Conservation (phyloP, 2,329 filamentous ascomycete genomes). For the Ophiostoma tasmaniense region DNA sequence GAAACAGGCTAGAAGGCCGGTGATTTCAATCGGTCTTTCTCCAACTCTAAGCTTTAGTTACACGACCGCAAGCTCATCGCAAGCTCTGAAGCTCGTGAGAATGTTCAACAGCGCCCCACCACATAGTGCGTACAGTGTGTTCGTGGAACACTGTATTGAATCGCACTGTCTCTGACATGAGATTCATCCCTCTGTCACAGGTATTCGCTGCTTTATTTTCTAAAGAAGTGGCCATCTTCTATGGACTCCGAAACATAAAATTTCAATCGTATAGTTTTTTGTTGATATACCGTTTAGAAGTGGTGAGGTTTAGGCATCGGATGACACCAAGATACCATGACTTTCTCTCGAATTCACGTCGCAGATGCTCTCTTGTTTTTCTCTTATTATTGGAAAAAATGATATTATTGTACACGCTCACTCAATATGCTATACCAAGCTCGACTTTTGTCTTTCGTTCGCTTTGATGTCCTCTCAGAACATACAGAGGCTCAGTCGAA, state of each 20-base stretch:
- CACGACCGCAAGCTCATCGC: background rate
- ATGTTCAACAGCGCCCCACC: background rate
- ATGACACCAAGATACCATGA: too few relatives aligned
- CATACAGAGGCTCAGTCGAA: background rate
- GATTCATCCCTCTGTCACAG: too few relatives aligned
- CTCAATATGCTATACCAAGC: background rate
- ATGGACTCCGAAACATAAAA: too few relatives aligned
- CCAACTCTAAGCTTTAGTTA: background rate
- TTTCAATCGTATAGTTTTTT: too few relatives aligned
- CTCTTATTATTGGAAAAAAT: too few relatives aligned
- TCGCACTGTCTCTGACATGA: background rate
- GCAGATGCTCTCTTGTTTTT: background rate
- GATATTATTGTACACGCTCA: background rate
- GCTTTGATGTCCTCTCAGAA: background rate
- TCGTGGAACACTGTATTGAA: background rate
- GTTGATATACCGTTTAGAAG: too few relatives aligned
- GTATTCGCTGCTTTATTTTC: too few relatives aligned
- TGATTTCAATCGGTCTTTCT: background rate
- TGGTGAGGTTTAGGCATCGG: too few relatives aligned
- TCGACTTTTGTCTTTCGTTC: background rate
- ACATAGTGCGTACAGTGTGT: background rate
- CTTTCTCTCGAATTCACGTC: too few relatives aligned
- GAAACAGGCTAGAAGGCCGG: background rate
- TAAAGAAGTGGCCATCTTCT: too few relatives aligned
- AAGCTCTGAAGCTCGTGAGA: conserved; percentile 3